Evolutionary conservation across 225 moss, liverwort and hornwort species (phyloP).

Genomic region (Asterella californica): DNA sequence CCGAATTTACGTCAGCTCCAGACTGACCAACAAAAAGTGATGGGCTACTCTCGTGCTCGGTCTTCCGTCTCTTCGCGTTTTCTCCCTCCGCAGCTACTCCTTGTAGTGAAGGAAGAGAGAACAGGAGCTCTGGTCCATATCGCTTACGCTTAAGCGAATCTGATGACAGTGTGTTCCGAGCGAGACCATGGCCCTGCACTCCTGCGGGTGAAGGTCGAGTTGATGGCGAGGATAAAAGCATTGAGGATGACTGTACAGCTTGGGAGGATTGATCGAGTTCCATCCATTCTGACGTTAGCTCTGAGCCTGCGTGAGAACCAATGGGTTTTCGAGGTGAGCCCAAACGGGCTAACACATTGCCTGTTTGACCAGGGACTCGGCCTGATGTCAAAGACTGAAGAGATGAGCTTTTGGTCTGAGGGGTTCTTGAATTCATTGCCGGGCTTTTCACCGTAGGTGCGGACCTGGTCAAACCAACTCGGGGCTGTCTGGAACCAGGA

Average conservation of each 20-base stretch:
- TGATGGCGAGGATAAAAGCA: conserved; percentile 40
- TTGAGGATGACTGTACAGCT: conserved; percentile 45
- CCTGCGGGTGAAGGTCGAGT: conserved; percentile 26
- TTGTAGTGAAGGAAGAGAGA: conserved; percentile 68
- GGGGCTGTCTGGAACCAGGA: conserved; percentile 50
- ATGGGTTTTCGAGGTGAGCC: conserved; percentile 46
- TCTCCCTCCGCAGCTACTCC: conserved; percentile 42
- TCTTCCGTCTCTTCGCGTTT: conserved; percentile 58
- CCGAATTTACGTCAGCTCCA: conserved; percentile 39
- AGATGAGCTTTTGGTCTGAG: conserved; percentile 39
- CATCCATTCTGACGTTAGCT: conserved; percentile 62
- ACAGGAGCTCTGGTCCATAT: conserved; percentile 55
- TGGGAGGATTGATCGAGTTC: conserved; percentile 62
- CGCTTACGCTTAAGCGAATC: conserved; percentile 67
- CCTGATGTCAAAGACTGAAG: conserved; percentile 33
- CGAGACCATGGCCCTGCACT: conserved; percentile 14
- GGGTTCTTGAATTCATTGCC: conserved; percentile 42
- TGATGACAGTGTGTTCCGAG: conserved; percentile 42
- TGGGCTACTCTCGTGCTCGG: conserved; percentile 53
- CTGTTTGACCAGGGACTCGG: conserved; percentile 29
- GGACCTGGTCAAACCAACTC: conserved; percentile 27
- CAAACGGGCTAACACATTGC: conserved; percentile 27
- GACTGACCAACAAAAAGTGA: conserved; percentile 46
- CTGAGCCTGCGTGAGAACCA: conserved; percentile 54
- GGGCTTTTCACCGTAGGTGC: conserved; percentile 44